Base-by-base conservation (phyloP, 2,329 filamentous ascomycete genomes). In the Arthrobotrys conoides region DNA sequence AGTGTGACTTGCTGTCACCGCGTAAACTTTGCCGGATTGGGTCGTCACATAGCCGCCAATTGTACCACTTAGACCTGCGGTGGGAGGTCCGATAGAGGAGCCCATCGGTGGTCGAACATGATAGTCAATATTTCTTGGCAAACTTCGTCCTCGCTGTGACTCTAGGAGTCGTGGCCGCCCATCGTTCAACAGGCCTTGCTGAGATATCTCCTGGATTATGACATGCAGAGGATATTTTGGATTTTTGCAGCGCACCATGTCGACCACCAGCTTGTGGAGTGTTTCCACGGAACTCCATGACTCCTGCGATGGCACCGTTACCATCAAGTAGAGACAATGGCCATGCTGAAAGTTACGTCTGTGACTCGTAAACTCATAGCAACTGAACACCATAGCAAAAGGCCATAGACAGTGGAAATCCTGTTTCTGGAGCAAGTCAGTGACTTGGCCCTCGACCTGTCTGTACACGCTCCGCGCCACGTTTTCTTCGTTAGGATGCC, bases 331-430 rank as follows among this genome's bases (percentile, higher is more conserved):
- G n/a, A 77, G 63, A 44, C 73, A 77, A 38, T 77, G 73, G 2
- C 73, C 73, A 61, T 77, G 73, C 24, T 71, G 73, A 36, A 77
- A 77, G 46, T 71, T 41, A 33, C 73, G 67, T 18, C 73, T 61
- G 20, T 71, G 67, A 48, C 73, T 71, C 38, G 73, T 77, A 57
- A 77, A 77, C 63, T 77, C 73, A 44, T 71, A 77, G 67, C 73
- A 77, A 44, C 73, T 77, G 24, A 71, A 77, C 22, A 71, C 73
- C 44, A 71, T 41, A 16, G 69, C 63, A 33, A 77, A 77, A 12
- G 73, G 73, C 73, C 73, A 71, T 2, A 77, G 53, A 27, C 30
- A 27, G 33, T 67, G 44, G 27, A 67, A 71, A 14, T 36, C 20
- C 6, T 14, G 53, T 16, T 3, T 51, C 22, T 48, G 49, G 6